phyloP scores from a whole-genome alignment of 257 asterid genomes.

The Salvia rosmarinus region DNA sequence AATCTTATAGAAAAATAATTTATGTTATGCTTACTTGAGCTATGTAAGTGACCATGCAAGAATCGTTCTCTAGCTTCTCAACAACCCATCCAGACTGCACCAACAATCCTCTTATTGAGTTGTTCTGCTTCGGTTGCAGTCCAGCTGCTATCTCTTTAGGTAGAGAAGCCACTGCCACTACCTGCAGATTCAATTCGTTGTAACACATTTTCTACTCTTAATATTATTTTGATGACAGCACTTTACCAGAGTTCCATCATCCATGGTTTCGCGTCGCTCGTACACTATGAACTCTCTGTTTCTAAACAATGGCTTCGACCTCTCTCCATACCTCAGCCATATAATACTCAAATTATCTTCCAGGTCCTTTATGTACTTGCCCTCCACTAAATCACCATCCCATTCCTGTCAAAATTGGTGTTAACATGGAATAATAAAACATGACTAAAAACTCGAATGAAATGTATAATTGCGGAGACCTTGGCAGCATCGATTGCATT shows the following conservation, averaged over 20 bases:
- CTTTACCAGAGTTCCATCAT: slow-evolving; percentile 85
- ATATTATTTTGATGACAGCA: not conserved
- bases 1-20: not conserved
- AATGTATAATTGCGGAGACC: slow-evolving; percentile 29
- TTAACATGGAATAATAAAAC: no score
- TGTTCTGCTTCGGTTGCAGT: slow-evolving; percentile 74
- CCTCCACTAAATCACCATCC: slow-evolving; percentile 85
- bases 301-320: slow-evolving; percentile 80
- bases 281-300: slow-evolving; percentile 92
- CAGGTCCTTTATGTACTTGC: slow-evolving; percentile 71
- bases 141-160: slow-evolving; percentile 96
- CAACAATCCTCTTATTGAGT: slow-evolving; percentile 73
- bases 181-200: slow-evolving; percentile 41
- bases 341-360: slow-evolving; percentile 83
- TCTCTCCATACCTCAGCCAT: slow-evolving; percentile 75
- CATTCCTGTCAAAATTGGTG: slow-evolving; percentile 66
- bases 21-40: slow-evolving; percentile 59
- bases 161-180: slow-evolving; percentile 94
- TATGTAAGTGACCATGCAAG: slow-evolving; percentile 90
- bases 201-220: not conserved
- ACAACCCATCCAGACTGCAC: slow-evolving; percentile 97
- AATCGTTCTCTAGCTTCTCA: slow-evolving; percentile 77
- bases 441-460: no score
- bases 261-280: slow-evolving; percentile 91
- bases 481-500: slow-evolving; percentile 93